These are phyloP conservation scores for Triglochin maritima DNA, from an alignment of 106 monocot genomes.

Conservation along the genomic window DNA sequence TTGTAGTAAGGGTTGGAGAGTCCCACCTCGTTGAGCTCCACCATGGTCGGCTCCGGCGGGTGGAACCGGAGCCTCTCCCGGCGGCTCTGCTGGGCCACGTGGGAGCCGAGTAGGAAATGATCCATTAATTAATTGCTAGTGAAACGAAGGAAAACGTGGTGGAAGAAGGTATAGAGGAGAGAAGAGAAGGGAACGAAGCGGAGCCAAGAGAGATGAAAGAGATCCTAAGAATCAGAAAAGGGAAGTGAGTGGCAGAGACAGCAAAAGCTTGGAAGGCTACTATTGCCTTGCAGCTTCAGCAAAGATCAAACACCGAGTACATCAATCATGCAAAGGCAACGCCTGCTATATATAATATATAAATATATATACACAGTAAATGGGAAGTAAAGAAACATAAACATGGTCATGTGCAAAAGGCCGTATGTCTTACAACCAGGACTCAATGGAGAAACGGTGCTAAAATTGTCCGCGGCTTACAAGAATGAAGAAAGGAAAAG, in stretches of 20 bases:
- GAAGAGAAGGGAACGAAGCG: not conserved
- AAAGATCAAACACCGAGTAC: constrained; percentile 4
- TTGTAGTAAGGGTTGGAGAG: no score
- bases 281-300: constrained; percentile 4
- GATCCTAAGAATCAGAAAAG: not conserved
- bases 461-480: no score
- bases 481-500: no score
- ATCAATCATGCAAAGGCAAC: constrained; percentile 6
- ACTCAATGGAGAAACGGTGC: no score
- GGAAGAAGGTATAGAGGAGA: not conserved
- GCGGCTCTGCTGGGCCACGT: constrained; percentile 28
- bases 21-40: no score
- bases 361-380: no score
- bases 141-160: not conserved
- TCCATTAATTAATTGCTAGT: not conserved
- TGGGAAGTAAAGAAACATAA: no score
- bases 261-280: not conserved
- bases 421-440: no score
- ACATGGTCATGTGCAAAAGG: no score
- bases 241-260: not conserved
- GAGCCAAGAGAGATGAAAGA: not conserved
- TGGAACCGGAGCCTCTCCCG: constrained; percentile 21
- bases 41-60: not conserved
- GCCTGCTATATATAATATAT: no score
- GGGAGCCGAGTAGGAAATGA: not conserved